Conservation (phyloP, 192 early-diverging fungal species). For the Rhizophagus prolifer region DNA sequence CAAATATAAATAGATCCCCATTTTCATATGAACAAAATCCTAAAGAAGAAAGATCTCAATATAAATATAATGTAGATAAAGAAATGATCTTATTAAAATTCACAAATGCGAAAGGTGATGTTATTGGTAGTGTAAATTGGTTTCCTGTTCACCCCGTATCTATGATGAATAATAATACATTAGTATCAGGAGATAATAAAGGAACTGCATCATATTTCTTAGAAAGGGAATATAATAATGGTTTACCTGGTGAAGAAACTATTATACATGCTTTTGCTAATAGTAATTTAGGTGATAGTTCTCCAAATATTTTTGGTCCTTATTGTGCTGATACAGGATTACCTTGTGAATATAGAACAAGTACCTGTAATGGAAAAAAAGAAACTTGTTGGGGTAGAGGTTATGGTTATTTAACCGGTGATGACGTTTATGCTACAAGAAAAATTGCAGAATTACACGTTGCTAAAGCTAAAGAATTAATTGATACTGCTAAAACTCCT, state of each 20-base stretch:
- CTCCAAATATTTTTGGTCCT: constrained; percentile 37
- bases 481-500: neutral
- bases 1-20: constrained; percentile 38
- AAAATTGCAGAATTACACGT: constrained; percentile 39
- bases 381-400: constrained; percentile 33
- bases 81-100: constrained; percentile 35
- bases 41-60: constrained; percentile 25
- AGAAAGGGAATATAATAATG: constrained; percentile 30
- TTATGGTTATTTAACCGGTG: constrained; percentile 26
- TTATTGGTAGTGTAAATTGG: constrained; percentile 35
- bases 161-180: constrained; percentile 33
- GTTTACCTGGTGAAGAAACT: constrained; percentile 24
- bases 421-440: constrained; percentile 35
- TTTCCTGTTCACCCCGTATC: constrained; percentile 39
- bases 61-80: constrained; percentile 36
- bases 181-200: constrained; percentile 40
- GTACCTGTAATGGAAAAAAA: constrained; percentile 19
- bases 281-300: constrained; percentile 34
- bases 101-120: constrained; percentile 6
- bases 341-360: constrained; percentile 32
- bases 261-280: constrained; percentile 36
- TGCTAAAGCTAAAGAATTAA: constrained; percentile 32
- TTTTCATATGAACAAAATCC: constrained; percentile 36
- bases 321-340: constrained; percentile 35
- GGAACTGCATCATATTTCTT: constrained; percentile 34